Base-by-base conservation (phyloP, 176 grass and related monocot species). In the Oryza rufipogon region DNA sequence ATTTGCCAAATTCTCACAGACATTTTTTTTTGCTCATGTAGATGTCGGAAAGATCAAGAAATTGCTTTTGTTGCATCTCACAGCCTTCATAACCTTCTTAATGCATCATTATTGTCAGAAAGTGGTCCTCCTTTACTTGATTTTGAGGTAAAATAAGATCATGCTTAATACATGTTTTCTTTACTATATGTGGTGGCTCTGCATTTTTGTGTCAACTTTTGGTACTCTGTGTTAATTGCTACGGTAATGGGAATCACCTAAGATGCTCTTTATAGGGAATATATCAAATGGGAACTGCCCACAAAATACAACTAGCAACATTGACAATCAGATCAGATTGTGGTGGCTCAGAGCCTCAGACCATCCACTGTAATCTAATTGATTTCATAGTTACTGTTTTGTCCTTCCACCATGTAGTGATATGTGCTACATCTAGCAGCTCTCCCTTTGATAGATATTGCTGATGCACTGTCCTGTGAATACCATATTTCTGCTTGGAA, bases 71-170 rank as follows among this genome's bases (percentile, higher is more conserved):
- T 95, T 67, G 92, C 96, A 4, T 86, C 91, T 82, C 89, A 88
- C 73, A 95, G 96, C 79, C 92, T 98, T 86, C 92, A 93, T 83
- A 92, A 95, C 85, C 79, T 98, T 90, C 91, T 98, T 78, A 93
- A 88, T 80, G 96, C 87, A 23, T 88, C 88, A 36, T 84, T 98
- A 80, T 33, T 95, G 70, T 91, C 92, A 80, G 87, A 95, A 86
- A 91, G 89, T 86, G 96, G 91, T 23, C 96, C 96, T 88, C 95
- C 96, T 90, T 87, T 98, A 85, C 92, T 98, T 90, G 92, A 98
- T 85, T 98, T 98, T 87, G 96, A 98, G 92, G 96, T 95, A 91
- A 91, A 33, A 67, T 66, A 78, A 75, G 25, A 88, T 82, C 45
- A 77, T 65, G 13, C 65, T 81, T 47, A 34, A 41, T 33, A 22